Evolutionary conservation across 2,329 filamentous ascomycete species (phyloP).

Genomic region (Talaromyces albobiverticillius): DNA sequence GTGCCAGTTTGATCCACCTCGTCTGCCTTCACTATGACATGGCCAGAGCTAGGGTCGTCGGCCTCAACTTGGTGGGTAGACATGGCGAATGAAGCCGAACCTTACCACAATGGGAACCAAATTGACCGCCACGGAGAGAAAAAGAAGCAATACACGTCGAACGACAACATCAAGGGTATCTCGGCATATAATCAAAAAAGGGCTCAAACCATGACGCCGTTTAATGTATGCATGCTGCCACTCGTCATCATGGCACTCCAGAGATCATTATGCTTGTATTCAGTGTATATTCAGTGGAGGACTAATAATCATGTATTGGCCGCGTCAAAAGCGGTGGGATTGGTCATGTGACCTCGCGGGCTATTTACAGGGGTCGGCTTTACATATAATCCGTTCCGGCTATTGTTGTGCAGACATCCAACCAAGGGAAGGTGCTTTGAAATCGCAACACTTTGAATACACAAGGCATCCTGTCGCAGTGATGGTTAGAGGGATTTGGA

Average conservation of each 20-base stretch:
- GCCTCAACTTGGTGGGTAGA: constrained; percentile 28
- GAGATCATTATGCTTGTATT: background rate
- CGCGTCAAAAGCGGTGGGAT: background rate
- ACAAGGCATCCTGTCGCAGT: too few relatives aligned
- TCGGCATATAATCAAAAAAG: constrained; percentile 8
- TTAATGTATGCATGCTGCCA: constrained; percentile 3
- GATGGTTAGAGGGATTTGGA: too few relatives aligned
- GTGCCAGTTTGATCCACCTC: constrained; percentile 49
- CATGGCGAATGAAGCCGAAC: constrained; percentile 4
- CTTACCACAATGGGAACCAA: background rate
- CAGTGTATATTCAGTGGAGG: background rate
- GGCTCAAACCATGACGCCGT: constrained; percentile 8
- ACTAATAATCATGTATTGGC: background rate
- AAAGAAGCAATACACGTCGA: constrained; percentile 3
- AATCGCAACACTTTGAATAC: too few relatives aligned
- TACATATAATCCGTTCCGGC: too few relatives aligned
- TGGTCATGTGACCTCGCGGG: background rate
- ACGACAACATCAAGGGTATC: constrained; percentile 18
- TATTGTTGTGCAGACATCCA: too few relatives aligned
- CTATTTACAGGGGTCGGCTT: background rate
- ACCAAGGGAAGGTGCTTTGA: too few relatives aligned
- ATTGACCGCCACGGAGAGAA: background rate
- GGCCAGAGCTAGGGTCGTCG: constrained; percentile 31
- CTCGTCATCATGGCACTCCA: background rate
- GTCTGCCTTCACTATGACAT: constrained; percentile 48